phyloP scores from a whole-genome alignment of 2,329 filamentous ascomycete species.

The Aspergillus fumigatiaffinis region DNA sequence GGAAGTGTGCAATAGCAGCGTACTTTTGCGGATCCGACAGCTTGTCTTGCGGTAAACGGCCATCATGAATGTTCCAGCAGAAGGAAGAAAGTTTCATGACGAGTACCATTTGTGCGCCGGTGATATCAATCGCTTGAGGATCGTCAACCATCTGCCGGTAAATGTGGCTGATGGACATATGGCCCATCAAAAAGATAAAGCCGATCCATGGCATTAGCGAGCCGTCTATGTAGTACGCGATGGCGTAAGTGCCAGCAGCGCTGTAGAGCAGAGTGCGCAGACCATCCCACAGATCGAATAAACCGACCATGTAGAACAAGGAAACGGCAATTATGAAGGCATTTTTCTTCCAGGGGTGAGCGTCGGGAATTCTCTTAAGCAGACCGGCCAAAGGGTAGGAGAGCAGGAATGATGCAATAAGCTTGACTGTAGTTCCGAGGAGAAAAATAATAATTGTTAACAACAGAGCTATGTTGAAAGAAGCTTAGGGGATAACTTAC shows the following conservation, averaged over 20 bases:
- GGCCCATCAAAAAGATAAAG: constrained; percentile 90
- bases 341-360: constrained; percentile 80
- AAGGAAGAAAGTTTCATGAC: constrained; percentile 97
- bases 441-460: neutral
- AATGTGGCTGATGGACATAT: constrained; percentile 90
- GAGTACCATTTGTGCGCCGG: constrained; percentile 93
- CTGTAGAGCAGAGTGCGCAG: constrained; percentile 75
- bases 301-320: constrained; percentile 85
- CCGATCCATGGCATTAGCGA: constrained; percentile 97
- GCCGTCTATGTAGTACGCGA: constrained; percentile 77
- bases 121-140: constrained; percentile 74
- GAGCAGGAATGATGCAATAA: constrained; percentile 82
- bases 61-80: constrained; percentile 97
- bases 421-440: constrained; percentile 66
- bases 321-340: constrained; percentile 75
- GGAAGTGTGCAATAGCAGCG: constrained; percentile 70
- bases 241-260: constrained; percentile 73
- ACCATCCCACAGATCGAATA: constrained; percentile 90
- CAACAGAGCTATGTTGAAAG: neutral
- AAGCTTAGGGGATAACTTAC: constrained; percentile 36
- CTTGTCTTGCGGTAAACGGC: constrained; percentile 70
- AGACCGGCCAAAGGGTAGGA: constrained; percentile 88
- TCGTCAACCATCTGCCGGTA: constrained; percentile 68
- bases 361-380: constrained; percentile 85
- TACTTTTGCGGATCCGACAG: constrained; percentile 86